Conservation (phyloP, 768 basidiomycete species). For the Collybiopsis confluens region DNA sequence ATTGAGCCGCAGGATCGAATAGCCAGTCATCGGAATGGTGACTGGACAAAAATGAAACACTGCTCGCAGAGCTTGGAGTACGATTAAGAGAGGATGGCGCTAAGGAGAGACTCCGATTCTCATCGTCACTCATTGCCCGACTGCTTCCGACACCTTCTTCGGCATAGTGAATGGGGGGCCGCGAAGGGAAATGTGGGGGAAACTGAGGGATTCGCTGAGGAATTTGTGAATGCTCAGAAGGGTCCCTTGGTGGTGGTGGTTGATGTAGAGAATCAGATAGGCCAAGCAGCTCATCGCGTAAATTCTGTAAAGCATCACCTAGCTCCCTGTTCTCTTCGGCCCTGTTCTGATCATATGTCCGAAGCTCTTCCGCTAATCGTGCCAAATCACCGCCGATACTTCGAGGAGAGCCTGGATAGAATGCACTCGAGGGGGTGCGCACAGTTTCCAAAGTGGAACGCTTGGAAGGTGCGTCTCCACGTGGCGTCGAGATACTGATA, state of each 20-base stretch:
- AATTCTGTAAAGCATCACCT: constrained; percentile 60
- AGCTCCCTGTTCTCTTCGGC: constrained; percentile 64
- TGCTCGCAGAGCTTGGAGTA: constrained; percentile 37
- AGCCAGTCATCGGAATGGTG: constrained; percentile 73
- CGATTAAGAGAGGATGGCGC: constrained; percentile 23
- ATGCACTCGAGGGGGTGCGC: constrained; percentile 35
- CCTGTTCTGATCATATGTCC: constrained; percentile 48
- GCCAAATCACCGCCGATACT: constrained; percentile 31
- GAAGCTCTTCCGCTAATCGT: constrained; percentile 52
- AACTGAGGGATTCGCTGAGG: background rate
- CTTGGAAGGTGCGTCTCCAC: constrained; percentile 44
- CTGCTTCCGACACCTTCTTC: constrained; percentile 8
- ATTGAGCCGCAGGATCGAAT: constrained; percentile 9
- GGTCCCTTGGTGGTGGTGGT: constrained; percentile 15
- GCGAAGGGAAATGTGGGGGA: background rate
- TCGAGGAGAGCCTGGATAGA: background rate
- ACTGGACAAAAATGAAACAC: constrained; percentile 43
- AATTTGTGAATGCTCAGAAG: background rate
- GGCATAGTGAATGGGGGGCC: background rate
- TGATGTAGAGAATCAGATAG: constrained; percentile 55
- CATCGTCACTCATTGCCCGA: background rate
- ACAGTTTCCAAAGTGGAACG: constrained; percentile 41
- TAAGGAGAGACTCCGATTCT: background rate
- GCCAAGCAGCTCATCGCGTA: constrained; percentile 65
- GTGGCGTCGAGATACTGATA: constrained; percentile 48